These are phyloP conservation scores for Candida tammaniensis DNA, from an alignment of 805 yeast genomes.

Conservation along the genomic window DNA sequence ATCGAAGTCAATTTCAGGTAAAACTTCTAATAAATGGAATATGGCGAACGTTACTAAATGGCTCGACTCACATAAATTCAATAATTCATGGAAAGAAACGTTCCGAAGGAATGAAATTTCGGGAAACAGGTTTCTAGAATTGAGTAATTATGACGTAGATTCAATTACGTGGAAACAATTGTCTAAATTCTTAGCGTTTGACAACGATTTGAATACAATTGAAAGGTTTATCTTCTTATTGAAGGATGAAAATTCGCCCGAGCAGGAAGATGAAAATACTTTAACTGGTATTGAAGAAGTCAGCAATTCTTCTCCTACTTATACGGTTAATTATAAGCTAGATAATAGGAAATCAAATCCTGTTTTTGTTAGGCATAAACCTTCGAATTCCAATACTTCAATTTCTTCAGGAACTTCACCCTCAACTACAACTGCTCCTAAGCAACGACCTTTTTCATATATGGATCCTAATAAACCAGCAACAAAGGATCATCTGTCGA, in stretches of 20 bases:
- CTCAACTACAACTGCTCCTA: slow-evolving; percentile 11
- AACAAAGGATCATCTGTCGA: slow-evolving; percentile 26
- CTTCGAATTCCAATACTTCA: slow-evolving; percentile 19
- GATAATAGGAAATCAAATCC: slow-evolving; percentile 35
- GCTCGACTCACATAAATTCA: slow-evolving; percentile 68
- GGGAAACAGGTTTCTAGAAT: slow-evolving; percentile 62
- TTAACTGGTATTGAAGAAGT: slow-evolving; percentile 2
- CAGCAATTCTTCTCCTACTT: slow-evolving; percentile 6
- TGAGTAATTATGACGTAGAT: slow-evolving; percentile 60
- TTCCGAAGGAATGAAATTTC: slow-evolving; percentile 56
- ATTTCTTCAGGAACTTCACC: slow-evolving; percentile 12
- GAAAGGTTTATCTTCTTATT: slow-evolving; percentile 40
- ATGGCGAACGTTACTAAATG: slow-evolving; percentile 63
- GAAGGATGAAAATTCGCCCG: slow-evolving; percentile 14
- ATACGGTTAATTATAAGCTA: slow-evolving; percentile 12
- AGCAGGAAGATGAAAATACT: slow-evolving; percentile 8
- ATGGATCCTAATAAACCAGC: slow-evolving; percentile 25
- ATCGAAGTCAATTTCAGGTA: slow-evolving; percentile 18
- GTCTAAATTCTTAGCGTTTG: slow-evolving; percentile 29
- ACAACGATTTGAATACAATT: slow-evolving; percentile 51
- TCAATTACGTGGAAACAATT: slow-evolving; percentile 47
- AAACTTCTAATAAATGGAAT: slow-evolving; percentile 67
- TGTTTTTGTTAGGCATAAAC: slow-evolving; percentile 22
- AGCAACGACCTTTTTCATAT: slow-evolving; percentile 39
- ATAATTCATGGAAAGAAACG: slow-evolving; percentile 67